Conservation (phyloP, 257 asterid species). For the Capsicum rhomboideum region DNA sequence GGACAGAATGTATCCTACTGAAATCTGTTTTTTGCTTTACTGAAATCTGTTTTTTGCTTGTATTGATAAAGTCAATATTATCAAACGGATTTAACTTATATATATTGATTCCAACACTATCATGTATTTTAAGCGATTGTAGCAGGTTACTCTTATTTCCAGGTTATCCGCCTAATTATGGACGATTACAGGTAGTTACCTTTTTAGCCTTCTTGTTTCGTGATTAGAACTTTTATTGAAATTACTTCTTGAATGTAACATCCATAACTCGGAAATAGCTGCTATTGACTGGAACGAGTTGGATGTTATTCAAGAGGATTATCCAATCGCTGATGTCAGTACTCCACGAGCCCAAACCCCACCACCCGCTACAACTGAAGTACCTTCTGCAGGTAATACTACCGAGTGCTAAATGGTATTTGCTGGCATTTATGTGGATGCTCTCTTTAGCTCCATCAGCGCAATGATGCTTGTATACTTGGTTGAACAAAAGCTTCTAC, state of each 20-base stretch:
- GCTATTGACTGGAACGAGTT: slow-evolving; percentile 40
- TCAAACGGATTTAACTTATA: background rate
- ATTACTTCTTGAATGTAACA: background rate
- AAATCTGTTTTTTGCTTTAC: background rate
- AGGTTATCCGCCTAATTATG: background rate
- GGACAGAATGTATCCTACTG: slow-evolving; percentile 49
- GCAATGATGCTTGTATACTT: background rate
- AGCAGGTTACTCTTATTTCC: background rate
- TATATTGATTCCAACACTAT: background rate
- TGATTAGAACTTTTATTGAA: background rate
- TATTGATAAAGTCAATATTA: background rate
- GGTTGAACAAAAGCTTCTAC: background rate
- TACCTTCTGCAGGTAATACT: slow-evolving; percentile 24
- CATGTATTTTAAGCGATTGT: background rate
- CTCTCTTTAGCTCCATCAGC: background rate
- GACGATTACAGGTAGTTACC: background rate
- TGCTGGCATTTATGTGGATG: background rate
- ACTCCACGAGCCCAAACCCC: slow-evolving; percentile 42
- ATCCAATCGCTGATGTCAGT: slow-evolving; percentile 20
- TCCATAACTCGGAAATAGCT: slow-evolving; percentile 36
- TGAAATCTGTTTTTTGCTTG: background rate
- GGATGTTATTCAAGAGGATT: slow-evolving; percentile 34
- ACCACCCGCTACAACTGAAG: slow-evolving; percentile 27
- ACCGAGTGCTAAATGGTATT: slow-evolving; percentile 17
- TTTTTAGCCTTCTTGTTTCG: background rate